phyloP scores from a whole-genome alignment of 2,329 filamentous ascomycete genomes.

The Leptosphaerulina australis region DNA sequence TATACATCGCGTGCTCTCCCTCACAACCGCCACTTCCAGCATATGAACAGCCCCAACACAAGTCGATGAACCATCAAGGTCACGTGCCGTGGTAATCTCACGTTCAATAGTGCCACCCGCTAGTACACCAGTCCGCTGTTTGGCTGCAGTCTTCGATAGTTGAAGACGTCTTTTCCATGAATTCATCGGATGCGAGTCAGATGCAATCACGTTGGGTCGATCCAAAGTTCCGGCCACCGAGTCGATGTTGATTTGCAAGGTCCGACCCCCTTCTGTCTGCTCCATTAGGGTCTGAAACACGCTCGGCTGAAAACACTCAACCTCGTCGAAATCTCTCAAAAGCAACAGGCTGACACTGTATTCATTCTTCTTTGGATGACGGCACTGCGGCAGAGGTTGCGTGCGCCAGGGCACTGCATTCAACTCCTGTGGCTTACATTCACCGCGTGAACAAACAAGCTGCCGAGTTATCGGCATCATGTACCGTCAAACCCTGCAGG shows the following conservation, averaged over 20 bases:
- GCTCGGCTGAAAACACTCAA: conserved; percentile 6
- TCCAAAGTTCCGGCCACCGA: conserved; percentile 14
- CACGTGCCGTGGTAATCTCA: conserved; percentile 11
- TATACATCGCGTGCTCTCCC: not conserved
- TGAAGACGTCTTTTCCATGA: not conserved
- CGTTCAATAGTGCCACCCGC: conserved; percentile 10
- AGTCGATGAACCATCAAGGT: not conserved
- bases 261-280: conserved; percentile 9
- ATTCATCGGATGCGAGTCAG: not conserved
- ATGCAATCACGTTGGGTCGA: conserved; percentile 6
- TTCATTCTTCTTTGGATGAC: not conserved
- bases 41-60: not conserved
- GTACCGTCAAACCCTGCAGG: not conserved
- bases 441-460: not conserved
- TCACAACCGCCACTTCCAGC: not conserved
- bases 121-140: not conserved
- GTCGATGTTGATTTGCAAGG: conserved; percentile 1
- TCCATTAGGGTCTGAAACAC: conserved; percentile 14
- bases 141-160: not conserved
- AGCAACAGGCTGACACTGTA: conserved; percentile 5
- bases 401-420: not conserved
- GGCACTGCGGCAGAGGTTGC: not conserved
- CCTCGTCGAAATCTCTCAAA: not conserved
- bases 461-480: not conserved
- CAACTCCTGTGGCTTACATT: not conserved